Evolutionary conservation across 805 yeast genomes (phyloP), one percentile per base, ranked within the genome.

Genomic region (Spathaspora arborariae): DNA sequence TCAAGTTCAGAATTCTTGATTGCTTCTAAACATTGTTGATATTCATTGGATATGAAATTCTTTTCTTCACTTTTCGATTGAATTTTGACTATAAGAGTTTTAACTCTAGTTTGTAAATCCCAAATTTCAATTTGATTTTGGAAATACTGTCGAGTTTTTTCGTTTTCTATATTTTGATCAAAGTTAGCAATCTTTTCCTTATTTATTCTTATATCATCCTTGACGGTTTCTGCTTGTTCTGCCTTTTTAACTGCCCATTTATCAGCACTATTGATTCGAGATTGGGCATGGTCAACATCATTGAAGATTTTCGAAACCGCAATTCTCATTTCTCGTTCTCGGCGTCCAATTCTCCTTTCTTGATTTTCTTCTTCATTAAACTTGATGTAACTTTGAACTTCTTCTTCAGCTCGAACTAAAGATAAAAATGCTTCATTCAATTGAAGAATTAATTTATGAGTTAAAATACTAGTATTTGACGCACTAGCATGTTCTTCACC

Each of bases 21-120:
- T 0, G 89, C 75, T 7, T 62, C 64, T 9, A 60, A 54, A 0
- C 89, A 85, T 44, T 81, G 76, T 16, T 63, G 64, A 24, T 80
- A 74, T 58, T 87, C 92, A 24, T 68, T 70, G 7, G 62, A 56
- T 80, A 83, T 84, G 62, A 86, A 90, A 42, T 70, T 78, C 40
- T 72, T 76, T 55, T 89, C 96, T 30, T 79, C 80, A 1, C 62
- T 60, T 38, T 74, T 72, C 5, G 82, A 70, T 20, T 73, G 74
- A 1, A 76, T 56, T 50, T 73, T 74, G 11, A 67, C 63, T n/a
- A 74, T 63, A 39, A 74, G 62, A 22, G 63, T 71, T 26, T 67
- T 63, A 2, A 84, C 64, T 43, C 74, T 70, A 5, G 73, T 73
- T 48, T 75, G 73, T 30, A 82, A 56, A 5, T 72, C 70, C 56